Base-by-base conservation (phyloP, 2,329 filamentous ascomycete genomes). In the Arthrocladium fulminans region DNA sequence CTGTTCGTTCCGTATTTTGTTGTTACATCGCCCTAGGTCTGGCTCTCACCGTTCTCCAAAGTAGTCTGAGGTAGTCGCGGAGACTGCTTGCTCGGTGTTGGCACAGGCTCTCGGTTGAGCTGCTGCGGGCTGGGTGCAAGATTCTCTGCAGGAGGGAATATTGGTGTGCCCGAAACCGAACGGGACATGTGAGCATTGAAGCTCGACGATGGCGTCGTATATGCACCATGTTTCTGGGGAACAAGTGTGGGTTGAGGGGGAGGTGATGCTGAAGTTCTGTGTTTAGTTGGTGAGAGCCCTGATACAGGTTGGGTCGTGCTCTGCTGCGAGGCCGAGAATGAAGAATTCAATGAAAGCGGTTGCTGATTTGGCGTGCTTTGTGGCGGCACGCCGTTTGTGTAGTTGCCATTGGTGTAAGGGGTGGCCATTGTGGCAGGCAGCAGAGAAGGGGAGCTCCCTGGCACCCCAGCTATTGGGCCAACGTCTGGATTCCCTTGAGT, bases 401-500 rank as follows among this genome's bases (percentile, higher is more conserved):
- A 66, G 55, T 19, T 60, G 12, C 52, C 44, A 51, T 56, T 56
- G 17, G 43, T 25, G 8, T 44, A 39, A 43, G 51, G 50, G 10
- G 30, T 45, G 12, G 23, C 19, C 19, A 58, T 48, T 23, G 55
- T 37, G 20, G 57, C 51, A 30, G 56, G 51, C 56, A 68, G 65
- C 17, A 69, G 68, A 13, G 71, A 69, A 32, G 62, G 64, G 8
- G 67, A 63, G n/a, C 37, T 40, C 13, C 61, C 57, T n/a, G 66
- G 67, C 35, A 72, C 66, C 7, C 69, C 69, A 17, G 67, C 69
- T 38, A 72, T 60, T 44, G 66, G 67, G 3, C 69, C 68, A 39
- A 72, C 60, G 58, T 76, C 65, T 62, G 70, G 60, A 60, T 76
- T 64, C 48, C 74, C 64, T 63, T 75, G 59, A 48, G 74, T 69